A percentile compares a stretch with the other conserved stretches of the same genome.
Evolutionary conservation across 73 alveolate species (phyloP).

Genomic region (Breviolum minutum): DNA sequence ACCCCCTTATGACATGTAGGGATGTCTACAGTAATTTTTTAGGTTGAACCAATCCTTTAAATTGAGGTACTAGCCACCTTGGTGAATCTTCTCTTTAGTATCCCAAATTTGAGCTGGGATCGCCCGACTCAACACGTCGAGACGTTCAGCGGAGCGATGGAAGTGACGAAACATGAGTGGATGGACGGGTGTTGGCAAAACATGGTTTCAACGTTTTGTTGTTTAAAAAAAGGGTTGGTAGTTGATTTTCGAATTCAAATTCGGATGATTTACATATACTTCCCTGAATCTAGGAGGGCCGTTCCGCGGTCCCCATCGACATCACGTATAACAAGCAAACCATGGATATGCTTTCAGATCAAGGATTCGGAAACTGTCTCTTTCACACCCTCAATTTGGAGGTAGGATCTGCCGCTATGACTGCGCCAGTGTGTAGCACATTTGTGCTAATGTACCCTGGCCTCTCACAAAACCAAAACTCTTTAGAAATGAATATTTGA

Average conservation of each 20-base stretch:
- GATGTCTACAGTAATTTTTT: not conserved
- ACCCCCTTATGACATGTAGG: too few species aligned
- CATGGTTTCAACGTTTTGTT: not conserved
- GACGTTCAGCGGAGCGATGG: not conserved
- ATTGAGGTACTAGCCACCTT: not conserved
- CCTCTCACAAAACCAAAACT: not conserved
- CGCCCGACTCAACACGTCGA: not conserved
- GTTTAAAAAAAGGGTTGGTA: too few species aligned
- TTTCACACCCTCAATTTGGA: not conserved
- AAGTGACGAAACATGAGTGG: not conserved
- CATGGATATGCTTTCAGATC: not conserved
- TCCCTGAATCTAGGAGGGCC: not conserved
- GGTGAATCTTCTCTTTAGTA: not conserved
- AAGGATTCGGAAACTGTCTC: not conserved
- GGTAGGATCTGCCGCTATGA: not conserved
- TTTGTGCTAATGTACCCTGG: not conserved
- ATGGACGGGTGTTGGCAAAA: not conserved
- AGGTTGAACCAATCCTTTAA: too few species aligned
- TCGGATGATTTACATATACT: too few species aligned
- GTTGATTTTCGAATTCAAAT: too few species aligned
- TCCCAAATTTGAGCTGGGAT: not conserved
- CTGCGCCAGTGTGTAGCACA: slow-evolving; percentile 2
- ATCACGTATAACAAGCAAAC: not conserved
- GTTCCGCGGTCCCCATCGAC: not conserved
- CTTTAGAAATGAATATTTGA: not conserved